Evolutionary conservation across 2,329 filamentous ascomycete genomes (phyloP), one percentile per base, ranked within the genome.

Genomic region (Macrophomina pseudophaseolina): DNA sequence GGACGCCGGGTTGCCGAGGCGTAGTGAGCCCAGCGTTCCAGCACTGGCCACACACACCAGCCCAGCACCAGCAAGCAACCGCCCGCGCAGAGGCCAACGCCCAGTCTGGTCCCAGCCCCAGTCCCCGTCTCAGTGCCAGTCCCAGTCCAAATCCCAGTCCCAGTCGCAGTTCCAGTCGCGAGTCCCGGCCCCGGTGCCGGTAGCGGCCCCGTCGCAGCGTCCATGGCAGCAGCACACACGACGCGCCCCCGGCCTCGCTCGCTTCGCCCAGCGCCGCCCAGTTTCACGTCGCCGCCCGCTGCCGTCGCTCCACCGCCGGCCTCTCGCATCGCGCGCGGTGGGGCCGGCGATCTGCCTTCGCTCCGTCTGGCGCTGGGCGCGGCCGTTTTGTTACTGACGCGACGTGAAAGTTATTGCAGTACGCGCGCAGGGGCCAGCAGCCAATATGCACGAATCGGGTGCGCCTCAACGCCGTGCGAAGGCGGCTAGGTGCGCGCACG

Each of bases 371-470:
- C 56, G 56, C 56, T 60, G 56, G 54, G 38, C 54, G 54, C 54
- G 54, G 54, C 38, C 54, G 56, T 60, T 60, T 60, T 60, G 56
- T 60, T 60, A 60, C 56, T 60, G 56, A 60, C 56, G 56, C 56
- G 56, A 60, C 56, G 56, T 60, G 56, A 60, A 60, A 60, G 56
- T 60, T 60, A 60, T 60, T 60, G 56, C 56, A 60, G 56, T 60
- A 60, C 56, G 56, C 56, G 56, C 56, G 56, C 56, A 60, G 56
- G 56, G 56, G 56, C 56, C 56, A 60, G 56, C 56, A 60, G 56
- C 56, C 56, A 60, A 60, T 60, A 60, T 60, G 56, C 56, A 60
- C 56, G 56, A 60, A 60, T 60, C 56, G 56, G 56, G 56, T 60
- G 56, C 56, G 56, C 56, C 56, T 56, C 56, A 59, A 44, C 54